Evolutionary conservation across 106 monocot genomes (phyloP).

Genomic region (Platanthera guangdongensis): DNA sequence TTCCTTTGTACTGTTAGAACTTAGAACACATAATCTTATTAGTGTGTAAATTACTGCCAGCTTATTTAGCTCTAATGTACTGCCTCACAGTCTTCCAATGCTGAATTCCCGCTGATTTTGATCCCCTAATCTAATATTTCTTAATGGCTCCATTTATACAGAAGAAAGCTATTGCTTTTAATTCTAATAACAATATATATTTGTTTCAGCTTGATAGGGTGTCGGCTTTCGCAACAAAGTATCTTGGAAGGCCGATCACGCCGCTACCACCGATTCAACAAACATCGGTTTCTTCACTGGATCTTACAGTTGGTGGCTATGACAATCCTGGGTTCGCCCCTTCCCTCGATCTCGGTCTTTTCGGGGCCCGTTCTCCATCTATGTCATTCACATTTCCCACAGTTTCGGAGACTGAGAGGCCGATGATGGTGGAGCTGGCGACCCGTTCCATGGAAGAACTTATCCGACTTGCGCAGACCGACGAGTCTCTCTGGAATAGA

Average conservation of each 20-base stretch:
- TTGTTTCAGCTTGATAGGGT: constrained; percentile 64
- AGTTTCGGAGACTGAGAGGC: constrained; percentile 69
- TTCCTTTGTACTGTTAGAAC: background rate
- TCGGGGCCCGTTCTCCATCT: constrained; percentile 30
- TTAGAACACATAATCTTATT: background rate
- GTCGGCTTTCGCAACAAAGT: constrained; percentile 62
- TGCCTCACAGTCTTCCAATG: too few species aligned
- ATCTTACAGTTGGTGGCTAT: constrained; percentile 54
- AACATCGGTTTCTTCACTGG: constrained; percentile 43
- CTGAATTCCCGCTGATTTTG: background rate
- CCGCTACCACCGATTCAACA: constrained; percentile 64
- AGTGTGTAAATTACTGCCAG: background rate
- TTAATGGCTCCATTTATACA: background rate
- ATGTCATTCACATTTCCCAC: constrained; percentile 32
- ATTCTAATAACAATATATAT: background rate
- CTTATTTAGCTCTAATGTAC: too few species aligned
- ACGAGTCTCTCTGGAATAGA: constrained; percentile 68
- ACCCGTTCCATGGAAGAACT: constrained; percentile 66
- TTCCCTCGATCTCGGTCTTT: constrained; percentile 64
- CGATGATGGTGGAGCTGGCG: constrained; percentile 67
- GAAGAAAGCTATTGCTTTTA: background rate
- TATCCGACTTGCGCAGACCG: constrained; percentile 46
- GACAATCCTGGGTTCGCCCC: constrained; percentile 22
- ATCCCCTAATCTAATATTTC: background rate
- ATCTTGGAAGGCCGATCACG: constrained; percentile 61